Evolutionary conservation across 2,329 filamentous ascomycete genomes (phyloP).

Genomic region (Hortaea sp.): DNA sequence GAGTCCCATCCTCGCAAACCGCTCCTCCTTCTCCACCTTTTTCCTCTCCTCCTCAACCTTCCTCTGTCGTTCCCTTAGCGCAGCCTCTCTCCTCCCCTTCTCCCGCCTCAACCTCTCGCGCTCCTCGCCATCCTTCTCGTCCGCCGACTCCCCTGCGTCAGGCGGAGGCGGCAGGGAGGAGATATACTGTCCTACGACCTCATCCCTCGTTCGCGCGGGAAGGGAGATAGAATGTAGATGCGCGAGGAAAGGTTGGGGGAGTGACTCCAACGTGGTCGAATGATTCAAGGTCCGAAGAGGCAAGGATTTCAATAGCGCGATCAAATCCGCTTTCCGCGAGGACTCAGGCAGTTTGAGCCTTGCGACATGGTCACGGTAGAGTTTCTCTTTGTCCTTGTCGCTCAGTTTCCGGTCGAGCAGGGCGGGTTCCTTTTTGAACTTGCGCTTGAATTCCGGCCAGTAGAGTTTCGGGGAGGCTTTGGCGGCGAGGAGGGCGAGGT

Average conservation of each 20-base stretch:
- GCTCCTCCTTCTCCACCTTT: slow-evolving; percentile 8
- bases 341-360: slow-evolving; percentile 55
- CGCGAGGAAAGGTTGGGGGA: slow-evolving; percentile 53
- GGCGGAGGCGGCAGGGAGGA: slow-evolving; percentile 43
- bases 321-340: slow-evolving; percentile 60
- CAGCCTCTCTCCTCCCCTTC: slow-evolving; percentile 47
- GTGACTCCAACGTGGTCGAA: slow-evolving; percentile 43
- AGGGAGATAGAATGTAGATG: slow-evolving; percentile 64
- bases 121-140: slow-evolving; percentile 25
- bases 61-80: slow-evolving; percentile 54
- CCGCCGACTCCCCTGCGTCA: slow-evolving; percentile 38
- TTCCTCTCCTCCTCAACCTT: slow-evolving; percentile 12
- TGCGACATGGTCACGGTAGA: slow-evolving; percentile 64
- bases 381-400: slow-evolving; percentile 66
- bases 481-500: slow-evolving; percentile 68
- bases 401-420: slow-evolving; percentile 59
- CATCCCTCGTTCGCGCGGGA: slow-evolving; percentile 50
- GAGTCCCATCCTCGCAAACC: background rate
- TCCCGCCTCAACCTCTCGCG: background rate
- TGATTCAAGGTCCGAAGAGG: slow-evolving; percentile 51
- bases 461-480: slow-evolving; percentile 85
- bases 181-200: slow-evolving; percentile 57
- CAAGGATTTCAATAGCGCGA: slow-evolving; percentile 51
- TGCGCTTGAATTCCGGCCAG: slow-evolving; percentile 93
- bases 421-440: slow-evolving; percentile 68